Base-by-base conservation (phyloP, 2,329 filamentous ascomycete genomes). In the Setomelanomma holmii region DNA sequence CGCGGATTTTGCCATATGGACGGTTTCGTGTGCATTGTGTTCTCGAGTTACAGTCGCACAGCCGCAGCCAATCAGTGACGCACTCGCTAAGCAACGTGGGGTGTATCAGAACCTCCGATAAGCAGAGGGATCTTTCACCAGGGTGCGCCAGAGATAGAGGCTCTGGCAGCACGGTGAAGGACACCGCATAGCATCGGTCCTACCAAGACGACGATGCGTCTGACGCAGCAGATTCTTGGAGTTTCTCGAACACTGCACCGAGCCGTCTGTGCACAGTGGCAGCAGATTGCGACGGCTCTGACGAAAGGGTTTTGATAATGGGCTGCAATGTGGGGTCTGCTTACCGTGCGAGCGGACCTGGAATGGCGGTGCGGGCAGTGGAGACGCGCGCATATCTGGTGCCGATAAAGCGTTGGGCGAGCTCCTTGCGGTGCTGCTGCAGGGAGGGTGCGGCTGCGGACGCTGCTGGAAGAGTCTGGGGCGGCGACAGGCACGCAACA, bases 61-160 rank as follows among this genome's bases (percentile, higher is more conserved):
- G 30, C 27, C 39, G 35, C 21, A 40, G 34, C 64, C 58, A 67
- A 66, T 63, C 49, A 63, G 38, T 40, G 47, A 40, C 21, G 40
- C 38, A 38, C 30, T 39, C 16, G 34, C 40, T 23, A 48, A 40
- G 27, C 12, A 17, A 56, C 64, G 64, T 67, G 64, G 64, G 62
- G 62, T 61, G 51, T 48, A 53, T 60, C 60, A 53, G 45, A 49
- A 53, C 42, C 44, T 44, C 16, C 58, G 64, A 67, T 67, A 67
- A 67, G 64, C 49, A 52, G 45, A 41, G 34, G 11, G 34, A 11
- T n/a, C 34, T 16, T 36, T 10, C 14, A 7, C 14, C 24, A 34
- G 41, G 4, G 5, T 14, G 14, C n/a, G 24, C 24, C 16, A 30
- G n/a, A 27, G 41, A 56, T 46, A 44, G 33, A 30, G 27, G 27